Evolutionary conservation across 2,329 filamentous ascomycete species (phyloP).

Genomic region (Malbranchea zuffiana): DNA sequence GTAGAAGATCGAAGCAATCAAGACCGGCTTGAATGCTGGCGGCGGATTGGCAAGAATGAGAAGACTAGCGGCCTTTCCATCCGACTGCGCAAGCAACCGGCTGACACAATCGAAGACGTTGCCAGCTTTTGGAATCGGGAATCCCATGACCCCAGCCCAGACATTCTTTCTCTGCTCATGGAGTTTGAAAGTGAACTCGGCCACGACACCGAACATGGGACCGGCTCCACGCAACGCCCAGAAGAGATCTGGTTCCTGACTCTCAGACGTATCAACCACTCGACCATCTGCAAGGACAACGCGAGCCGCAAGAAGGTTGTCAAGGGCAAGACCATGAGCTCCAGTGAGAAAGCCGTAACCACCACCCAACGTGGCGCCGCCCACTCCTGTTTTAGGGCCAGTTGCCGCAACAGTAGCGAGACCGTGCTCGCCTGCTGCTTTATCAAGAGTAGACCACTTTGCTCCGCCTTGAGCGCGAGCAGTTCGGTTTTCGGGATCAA

Average conservation of each 20-base stretch:
- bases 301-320: neutral
- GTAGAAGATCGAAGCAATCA: neutral
- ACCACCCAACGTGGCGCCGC: conserved; percentile 1
- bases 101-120: neutral
- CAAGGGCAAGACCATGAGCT: neutral
- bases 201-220: conserved; percentile 26
- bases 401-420: neutral
- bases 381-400: too few relatives aligned
- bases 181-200: neutral
- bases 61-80: neutral
- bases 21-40: neutral
- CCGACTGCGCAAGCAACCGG: neutral
- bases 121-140: neutral
- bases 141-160: neutral
- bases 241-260: conserved; percentile 23
- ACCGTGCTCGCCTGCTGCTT: neutral
- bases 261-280: conserved; percentile 19
- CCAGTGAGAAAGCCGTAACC: neutral
- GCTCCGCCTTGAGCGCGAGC: neutral
- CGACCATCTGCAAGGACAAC: conserved; percentile 5
- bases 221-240: conserved; percentile 29
- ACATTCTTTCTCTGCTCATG: neutral
- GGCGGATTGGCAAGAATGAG: neutral
- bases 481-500: neutral
- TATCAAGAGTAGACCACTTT: neutral